Conservation (phyloP, 768 basidiomycete genomes). For the Termitomyces sp. region DNA sequence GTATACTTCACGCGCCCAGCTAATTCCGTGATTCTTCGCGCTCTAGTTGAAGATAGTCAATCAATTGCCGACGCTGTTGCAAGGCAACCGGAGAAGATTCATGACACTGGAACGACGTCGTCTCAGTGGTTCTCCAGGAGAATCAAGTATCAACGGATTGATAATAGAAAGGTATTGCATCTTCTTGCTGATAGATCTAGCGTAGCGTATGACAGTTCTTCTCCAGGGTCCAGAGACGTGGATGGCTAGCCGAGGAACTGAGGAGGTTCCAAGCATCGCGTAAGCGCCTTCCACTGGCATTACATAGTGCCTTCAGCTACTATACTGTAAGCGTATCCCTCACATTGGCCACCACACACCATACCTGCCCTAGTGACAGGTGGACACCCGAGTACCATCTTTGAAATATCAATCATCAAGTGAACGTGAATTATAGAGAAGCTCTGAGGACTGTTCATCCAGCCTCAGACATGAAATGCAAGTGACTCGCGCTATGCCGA, state of each 20-base stretch:
- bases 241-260: constrained; percentile 44
- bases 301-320: no score
- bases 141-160: constrained; percentile 41
- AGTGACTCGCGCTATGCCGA: no score
- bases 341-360: no score
- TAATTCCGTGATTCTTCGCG: constrained; percentile 44
- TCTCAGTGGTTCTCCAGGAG: constrained; percentile 41
- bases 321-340: no score
- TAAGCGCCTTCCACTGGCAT: no score
- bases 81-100: constrained; percentile 32
- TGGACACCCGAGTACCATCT: no score
- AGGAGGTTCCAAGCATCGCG: constrained; percentile 10
- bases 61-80: constrained; percentile 42
- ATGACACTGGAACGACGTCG: constrained; percentile 32
- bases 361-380: no score
- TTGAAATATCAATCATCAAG: no score
- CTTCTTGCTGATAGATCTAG: not conserved
- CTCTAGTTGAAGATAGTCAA: constrained; percentile 47
- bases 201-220: not conserved
- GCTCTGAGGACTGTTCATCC: no score
- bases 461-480: no score
- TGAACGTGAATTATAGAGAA: no score
- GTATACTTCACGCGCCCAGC: constrained; percentile 68
- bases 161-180: constrained; percentile 35
- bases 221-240: constrained; percentile 41